Conservation (phyloP, 495 filamentous ascomycete species). For the Lasiosphaeria ovina region DNA sequence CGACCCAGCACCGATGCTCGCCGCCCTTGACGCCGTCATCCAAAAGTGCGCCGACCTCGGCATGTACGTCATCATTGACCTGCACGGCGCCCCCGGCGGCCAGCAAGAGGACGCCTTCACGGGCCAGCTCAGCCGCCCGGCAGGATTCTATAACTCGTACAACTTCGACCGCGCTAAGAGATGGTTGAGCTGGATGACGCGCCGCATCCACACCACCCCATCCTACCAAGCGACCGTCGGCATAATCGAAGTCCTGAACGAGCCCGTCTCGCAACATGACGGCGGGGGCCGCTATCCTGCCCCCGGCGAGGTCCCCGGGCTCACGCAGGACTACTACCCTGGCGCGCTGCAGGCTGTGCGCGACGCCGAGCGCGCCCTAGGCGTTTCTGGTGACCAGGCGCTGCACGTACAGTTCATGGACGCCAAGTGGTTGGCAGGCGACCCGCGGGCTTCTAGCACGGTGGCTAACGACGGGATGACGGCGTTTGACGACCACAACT, state of each 20-base stretch:
- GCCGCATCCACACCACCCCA: conserved; percentile 47
- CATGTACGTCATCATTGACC: conserved; percentile 60
- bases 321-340: conserved; percentile 47
- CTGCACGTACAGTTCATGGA: conserved; percentile 60
- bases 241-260: conserved; percentile 60
- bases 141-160: conserved; percentile 54
- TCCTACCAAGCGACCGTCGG: conserved; percentile 53
- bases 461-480: conserved; percentile 41
- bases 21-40: conserved; percentile 51
- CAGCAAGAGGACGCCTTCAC: conserved; percentile 53
- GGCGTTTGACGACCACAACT: conserved; percentile 52
- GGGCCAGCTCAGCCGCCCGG: conserved; percentile 43
- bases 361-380: conserved; percentile 41
- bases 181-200: conserved; percentile 58
- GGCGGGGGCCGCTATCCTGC: conserved; percentile 18
- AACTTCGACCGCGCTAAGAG: conserved; percentile 54
- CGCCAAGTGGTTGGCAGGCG: conserved; percentile 50
- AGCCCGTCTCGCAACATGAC: conserved; percentile 42
- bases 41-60: conserved; percentile 53
- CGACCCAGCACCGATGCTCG: conserved; percentile 44
- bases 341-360: conserved; percentile 52
- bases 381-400: conserved; percentile 37
- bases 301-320: conserved; percentile 21
- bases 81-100: conserved; percentile 59
- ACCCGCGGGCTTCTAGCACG: conserved; percentile 39